Base-by-base conservation (phyloP, 2,329 filamentous ascomycete species). In the Aspergillaceae sp. region DNA sequence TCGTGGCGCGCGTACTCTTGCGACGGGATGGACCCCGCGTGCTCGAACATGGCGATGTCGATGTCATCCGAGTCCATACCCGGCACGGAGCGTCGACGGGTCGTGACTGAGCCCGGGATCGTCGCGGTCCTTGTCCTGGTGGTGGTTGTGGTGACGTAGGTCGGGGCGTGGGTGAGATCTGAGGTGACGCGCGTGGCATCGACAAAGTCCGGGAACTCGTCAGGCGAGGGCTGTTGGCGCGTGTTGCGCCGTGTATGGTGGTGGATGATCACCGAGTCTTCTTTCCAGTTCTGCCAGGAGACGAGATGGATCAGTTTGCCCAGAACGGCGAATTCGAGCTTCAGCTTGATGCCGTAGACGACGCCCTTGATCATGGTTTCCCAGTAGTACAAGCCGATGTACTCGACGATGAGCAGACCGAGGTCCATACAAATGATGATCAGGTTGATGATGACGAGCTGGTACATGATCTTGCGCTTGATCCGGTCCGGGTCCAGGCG, bases 291-390 rank as follows among this genome's bases (percentile, higher is more conserved):
- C 38, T 67, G 65, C 26, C 58, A 56, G 47, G 61, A 63, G 35
- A 71, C 69, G 36, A 73, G 58, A 40, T 66, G 60, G 42, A 73
- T 63, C 26, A 73, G 56, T 57, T 72, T 69, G 27, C 69, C 68
- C 5, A 74, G 62, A 28, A 74, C 70, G 19, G 71, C 71, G 51
- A 74, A 74, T 52, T 74, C 71, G n/a, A 74, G 66, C 48, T 74
- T 74, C 41, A 74, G 54, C 53, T 74, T 74, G 60, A 74, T 64
- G 54, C 70, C 73, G 58, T 74, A 74, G 43, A 74, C 60, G 40
- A 67, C 64, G 29, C 68, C 68, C 55, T 74, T 74, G 43, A 73
- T 58, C 51, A 69, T 71, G 19, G 69, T 72, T 50, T 74, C 71
- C 55, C 73, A 65, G 48, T 70, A 67, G 48, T 73, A 74, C 26